Conservation (phyloP, 805 yeast species). For the Starmerella lactis-condensi region DNA sequence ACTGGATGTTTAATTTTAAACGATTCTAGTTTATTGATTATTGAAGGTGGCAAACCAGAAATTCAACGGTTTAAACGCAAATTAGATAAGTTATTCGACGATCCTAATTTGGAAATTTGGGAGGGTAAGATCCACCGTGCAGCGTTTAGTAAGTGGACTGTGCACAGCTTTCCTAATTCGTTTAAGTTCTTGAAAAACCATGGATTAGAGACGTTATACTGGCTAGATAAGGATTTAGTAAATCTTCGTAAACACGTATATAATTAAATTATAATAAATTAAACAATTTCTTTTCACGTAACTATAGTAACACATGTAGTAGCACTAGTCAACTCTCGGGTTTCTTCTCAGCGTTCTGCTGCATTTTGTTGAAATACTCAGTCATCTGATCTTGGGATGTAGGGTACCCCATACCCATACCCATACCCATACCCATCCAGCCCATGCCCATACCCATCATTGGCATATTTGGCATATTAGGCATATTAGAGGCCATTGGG, state of each 20-base stretch:
- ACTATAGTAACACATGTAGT: too few relatives aligned
- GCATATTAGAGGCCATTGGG: slow-evolving; percentile 2
- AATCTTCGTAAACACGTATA: too few relatives aligned
- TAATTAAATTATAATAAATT: too few relatives aligned
- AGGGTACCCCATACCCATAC: slow-evolving; percentile 3
- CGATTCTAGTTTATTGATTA: slow-evolving; percentile 36
- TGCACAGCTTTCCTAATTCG: slow-evolving; percentile 21
- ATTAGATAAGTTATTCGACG: slow-evolving; percentile 26
- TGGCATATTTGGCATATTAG: slow-evolving; percentile 4
- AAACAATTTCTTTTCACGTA: too few relatives aligned
- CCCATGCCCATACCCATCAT: slow-evolving; percentile 6
- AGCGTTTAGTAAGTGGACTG: slow-evolving; percentile 52
- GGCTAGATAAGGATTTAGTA: slow-evolving; percentile 1
- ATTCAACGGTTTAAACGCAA: slow-evolving; percentile 46
- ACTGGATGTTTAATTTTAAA: slow-evolving; percentile 34
- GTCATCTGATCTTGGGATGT: slow-evolving; percentile 1
- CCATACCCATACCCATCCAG: slow-evolving; percentile 5
- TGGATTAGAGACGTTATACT: slow-evolving; percentile 5
- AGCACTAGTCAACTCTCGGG: too few relatives aligned
- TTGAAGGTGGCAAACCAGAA: slow-evolving; percentile 54
- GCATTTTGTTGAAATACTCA: too few relatives aligned
- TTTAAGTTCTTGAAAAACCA: slow-evolving; percentile 2
- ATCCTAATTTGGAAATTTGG: slow-evolving; percentile 40
- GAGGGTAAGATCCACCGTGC: slow-evolving; percentile 41
- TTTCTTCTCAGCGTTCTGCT: too few relatives aligned